phyloP scores from a whole-genome alignment of 345 rosid genomes.

The Excoecaria cochinchinensis region DNA sequence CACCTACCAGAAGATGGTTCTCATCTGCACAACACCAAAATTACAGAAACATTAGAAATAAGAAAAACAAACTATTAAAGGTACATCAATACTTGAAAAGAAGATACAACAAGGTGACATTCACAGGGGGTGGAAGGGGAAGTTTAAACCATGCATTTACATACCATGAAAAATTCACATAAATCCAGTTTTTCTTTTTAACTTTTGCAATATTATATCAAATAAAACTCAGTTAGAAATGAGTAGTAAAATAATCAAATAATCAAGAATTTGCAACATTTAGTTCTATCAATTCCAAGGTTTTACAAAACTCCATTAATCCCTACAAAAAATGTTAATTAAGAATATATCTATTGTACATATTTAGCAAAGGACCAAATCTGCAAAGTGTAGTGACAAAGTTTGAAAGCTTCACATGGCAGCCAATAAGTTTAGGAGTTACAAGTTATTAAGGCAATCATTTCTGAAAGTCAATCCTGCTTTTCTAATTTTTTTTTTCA shows the following conservation, averaged over 20 bases:
- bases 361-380: background rate
- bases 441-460: background rate
- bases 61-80: background rate
- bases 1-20: constrained; percentile 60
- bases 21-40: constrained; percentile 37
- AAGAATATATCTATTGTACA: no score
- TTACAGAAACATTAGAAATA: background rate
- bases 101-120: background rate
- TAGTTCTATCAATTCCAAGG: no score
- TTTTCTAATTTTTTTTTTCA: background rate
- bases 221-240: background rate
- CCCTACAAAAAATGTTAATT: no score
- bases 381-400: background rate
- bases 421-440: background rate
- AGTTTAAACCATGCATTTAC: background rate
- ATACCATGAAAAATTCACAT: background rate
- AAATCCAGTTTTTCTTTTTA: background rate
- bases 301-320: no score
- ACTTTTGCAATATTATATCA: background rate
- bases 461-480: background rate
- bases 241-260: background rate
- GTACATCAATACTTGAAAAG: background rate
- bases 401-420: background rate
- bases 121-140: background rate
- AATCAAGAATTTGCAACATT: background rate